phyloP scores from a whole-genome alignment of 163 green algal genomes.

The Coccomyxa subellipsoidea region DNA sequence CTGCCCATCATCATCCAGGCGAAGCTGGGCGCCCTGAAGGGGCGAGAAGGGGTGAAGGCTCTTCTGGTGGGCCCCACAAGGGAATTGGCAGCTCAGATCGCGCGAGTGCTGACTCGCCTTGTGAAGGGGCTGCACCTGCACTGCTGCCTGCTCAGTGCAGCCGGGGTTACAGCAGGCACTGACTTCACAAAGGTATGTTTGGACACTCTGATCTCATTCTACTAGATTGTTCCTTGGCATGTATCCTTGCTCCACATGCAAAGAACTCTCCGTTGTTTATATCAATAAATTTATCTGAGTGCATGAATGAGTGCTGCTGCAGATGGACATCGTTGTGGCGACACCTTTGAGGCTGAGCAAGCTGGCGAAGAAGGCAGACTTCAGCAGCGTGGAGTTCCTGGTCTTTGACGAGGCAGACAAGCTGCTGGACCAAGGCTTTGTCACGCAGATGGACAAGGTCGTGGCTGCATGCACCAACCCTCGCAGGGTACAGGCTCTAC shows the following conservation, averaged over 20 bases:
- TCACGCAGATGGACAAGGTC: slow-evolving; percentile 72
- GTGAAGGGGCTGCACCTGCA: slow-evolving; percentile 57
- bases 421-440: slow-evolving; percentile 90
- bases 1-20: slow-evolving; percentile 64
- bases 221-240: background rate
- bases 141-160: slow-evolving; percentile 68
- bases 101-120: slow-evolving; percentile 62
- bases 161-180: slow-evolving; percentile 52
- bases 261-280: no score
- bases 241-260: background rate
- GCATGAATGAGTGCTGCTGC: background rate
- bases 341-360: slow-evolving; percentile 77
- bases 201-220: background rate
- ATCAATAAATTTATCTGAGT: no score
- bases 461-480: slow-evolving; percentile 68
- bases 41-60: slow-evolving; percentile 27
- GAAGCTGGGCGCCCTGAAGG: slow-evolving; percentile 41
- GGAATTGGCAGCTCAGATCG: slow-evolving; percentile 80
- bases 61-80: slow-evolving; percentile 78
- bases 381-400: slow-evolving; percentile 52
- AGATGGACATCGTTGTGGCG: slow-evolving; percentile 85
- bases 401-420: slow-evolving; percentile 97
- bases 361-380: slow-evolving; percentile 32
- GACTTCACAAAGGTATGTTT: slow-evolving; percentile 65
- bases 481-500: slow-evolving; percentile 24